phyloP scores from a whole-genome alignment of 345 rosid species.

The Hibiscus trionum region DNA sequence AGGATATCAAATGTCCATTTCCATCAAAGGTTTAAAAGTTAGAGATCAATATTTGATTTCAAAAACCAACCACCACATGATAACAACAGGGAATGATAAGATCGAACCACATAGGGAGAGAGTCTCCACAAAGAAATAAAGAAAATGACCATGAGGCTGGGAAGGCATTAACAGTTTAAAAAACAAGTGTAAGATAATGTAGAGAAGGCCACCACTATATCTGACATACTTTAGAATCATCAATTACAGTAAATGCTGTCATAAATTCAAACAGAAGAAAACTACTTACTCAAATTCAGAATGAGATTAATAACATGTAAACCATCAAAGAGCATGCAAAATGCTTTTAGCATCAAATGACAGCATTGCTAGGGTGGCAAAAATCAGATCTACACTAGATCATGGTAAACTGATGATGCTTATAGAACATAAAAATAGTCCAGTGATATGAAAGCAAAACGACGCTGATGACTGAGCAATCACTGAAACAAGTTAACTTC shows the following conservation, averaged over 20 bases:
- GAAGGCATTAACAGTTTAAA: neutral
- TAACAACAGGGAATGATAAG: neutral
- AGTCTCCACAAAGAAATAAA: neutral
- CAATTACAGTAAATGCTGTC: too few species aligned
- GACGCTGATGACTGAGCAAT: neutral
- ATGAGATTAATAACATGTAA: neutral
- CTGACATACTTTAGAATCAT: neutral
- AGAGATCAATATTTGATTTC: neutral
- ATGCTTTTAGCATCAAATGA: neutral
- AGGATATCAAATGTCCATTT: neutral
- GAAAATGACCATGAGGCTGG: neutral
- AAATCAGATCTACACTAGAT: neutral
- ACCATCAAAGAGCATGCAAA: neutral
- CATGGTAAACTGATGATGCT: neutral
- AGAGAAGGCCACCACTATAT: neutral
- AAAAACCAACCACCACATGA: slow-evolving; percentile 1
- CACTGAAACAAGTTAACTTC: neutral
- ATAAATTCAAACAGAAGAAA: neutral
- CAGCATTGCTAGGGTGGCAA: neutral
- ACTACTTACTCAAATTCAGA: slow-evolving; percentile 1
- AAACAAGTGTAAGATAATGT: neutral
- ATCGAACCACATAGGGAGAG: neutral
- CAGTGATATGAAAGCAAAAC: neutral
- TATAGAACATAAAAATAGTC: neutral
- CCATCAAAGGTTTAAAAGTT: slow-evolving; percentile 1